Evolutionary conservation across 192 early-diverging fungal genomes (phyloP).

Genomic region (Dimargaris xerosporica): DNA sequence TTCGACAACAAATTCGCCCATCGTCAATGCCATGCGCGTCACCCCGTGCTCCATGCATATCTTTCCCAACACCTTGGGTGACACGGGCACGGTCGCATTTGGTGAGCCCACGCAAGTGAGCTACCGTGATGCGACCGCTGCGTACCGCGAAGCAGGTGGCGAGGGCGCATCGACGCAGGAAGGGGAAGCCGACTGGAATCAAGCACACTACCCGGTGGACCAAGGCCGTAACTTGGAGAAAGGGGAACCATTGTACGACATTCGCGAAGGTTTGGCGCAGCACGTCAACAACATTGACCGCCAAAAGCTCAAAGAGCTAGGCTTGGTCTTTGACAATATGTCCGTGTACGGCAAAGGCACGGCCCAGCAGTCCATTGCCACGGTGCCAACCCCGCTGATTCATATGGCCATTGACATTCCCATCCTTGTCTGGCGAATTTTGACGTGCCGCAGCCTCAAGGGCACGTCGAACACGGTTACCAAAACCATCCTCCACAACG

Average conservation of each 20-base stretch:
- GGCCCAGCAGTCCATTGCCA: background rate
- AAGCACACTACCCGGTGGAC: background rate
- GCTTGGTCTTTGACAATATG: conserved; percentile 24
- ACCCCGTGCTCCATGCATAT: too few species aligned
- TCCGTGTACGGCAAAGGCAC: conserved; percentile 19
- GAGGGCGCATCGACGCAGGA: too few species aligned
- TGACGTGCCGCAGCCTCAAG: background rate
- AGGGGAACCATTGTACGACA: conserved; percentile 5
- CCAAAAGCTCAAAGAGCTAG: conserved; percentile 20
- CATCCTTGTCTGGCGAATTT: background rate
- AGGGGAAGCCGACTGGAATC: background rate
- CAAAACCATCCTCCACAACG: conserved; percentile 35
- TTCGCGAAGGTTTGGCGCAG: background rate
- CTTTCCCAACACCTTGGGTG: background rate
- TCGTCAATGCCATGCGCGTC: too few species aligned
- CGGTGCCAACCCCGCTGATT: background rate
- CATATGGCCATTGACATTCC: background rate
- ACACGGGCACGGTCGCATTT: background rate
- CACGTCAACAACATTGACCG: background rate
- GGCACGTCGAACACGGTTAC: conserved; percentile 3
- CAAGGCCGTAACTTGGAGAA: conserved; percentile 7
- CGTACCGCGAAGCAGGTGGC: background rate
- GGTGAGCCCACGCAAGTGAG: conserved; percentile 9
- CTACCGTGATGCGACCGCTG: background rate
- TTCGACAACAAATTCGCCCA: background rate